Percentiles rank a stretch among this genome's conserved stretches.
phyloP scores from a whole-genome alignment of 75 land plant species.

The Pseudotsuga menziesii region DNA sequence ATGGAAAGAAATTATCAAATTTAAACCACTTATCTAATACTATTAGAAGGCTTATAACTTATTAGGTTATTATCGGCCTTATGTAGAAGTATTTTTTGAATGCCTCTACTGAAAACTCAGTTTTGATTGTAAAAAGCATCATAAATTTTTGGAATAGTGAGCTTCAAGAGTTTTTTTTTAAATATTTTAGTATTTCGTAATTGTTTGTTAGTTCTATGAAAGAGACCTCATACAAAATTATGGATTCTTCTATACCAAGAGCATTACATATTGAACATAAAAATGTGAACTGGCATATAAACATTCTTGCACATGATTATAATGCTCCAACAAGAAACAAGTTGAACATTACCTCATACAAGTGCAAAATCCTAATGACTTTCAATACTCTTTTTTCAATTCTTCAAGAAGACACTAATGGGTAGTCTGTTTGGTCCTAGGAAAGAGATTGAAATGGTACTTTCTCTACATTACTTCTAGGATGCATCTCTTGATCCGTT shows the following conservation, averaged over 20 bases:
- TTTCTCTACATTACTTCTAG: slow-evolving; percentile 16
- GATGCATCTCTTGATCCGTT: slow-evolving; percentile 7
- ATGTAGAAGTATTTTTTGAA: not conserved
- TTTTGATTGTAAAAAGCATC: not conserved
- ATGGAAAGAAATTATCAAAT: not conserved
- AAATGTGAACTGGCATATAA: no score
- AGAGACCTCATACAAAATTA: no score
- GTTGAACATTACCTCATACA: not conserved
- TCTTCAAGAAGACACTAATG: not conserved
- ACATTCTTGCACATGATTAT: no score
- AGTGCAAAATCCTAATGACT: not conserved
- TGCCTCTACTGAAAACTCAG: not conserved
- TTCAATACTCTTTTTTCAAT: not conserved
- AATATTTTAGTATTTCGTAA: not conserved
- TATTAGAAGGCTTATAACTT: not conserved
- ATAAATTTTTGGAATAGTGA: not conserved
- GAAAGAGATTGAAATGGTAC: slow-evolving; percentile 40
- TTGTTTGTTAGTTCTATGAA: not conserved
- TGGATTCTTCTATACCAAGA: no score
- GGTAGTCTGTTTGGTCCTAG: not conserved
- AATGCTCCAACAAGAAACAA: no score
- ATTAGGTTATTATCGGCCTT: not conserved
- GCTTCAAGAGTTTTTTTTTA: not conserved
- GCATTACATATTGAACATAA: no score
- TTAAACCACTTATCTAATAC: slow-evolving; percentile 1